Conservation (phyloP, 805 yeast species). For the Candida odintsovae region DNA sequence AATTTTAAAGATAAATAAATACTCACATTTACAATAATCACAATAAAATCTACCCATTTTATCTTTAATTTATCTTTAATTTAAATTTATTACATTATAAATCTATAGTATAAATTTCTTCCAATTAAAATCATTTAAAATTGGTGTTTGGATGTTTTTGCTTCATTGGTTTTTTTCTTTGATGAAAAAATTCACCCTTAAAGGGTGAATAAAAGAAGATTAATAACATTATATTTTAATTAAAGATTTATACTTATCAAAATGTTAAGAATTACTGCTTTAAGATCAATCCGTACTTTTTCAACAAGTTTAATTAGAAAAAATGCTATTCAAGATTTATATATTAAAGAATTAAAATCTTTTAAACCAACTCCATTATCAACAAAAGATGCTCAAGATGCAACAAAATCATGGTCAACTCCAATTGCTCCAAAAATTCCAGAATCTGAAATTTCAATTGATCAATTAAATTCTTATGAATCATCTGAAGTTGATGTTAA, state of each 20-base stretch:
- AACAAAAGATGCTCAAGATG: conserved; percentile 68
- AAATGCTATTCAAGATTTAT: conserved; percentile 76
- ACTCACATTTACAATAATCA: conserved; percentile 66
- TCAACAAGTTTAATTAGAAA: conserved; percentile 29
- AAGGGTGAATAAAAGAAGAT: too few species aligned
- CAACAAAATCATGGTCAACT: conserved; percentile 76
- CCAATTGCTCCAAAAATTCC: conserved; percentile 81
- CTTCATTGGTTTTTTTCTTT: background rate
- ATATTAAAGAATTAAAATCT: conserved; percentile 78
- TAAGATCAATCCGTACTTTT: conserved; percentile 28
- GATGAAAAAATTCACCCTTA: background rate
- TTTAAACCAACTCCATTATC: conserved; percentile 80
- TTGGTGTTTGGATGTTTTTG: background rate
- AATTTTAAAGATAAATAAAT: background rate
- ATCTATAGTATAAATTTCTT: background rate
- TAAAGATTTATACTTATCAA: background rate
- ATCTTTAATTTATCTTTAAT: background rate
- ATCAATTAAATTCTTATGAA: conserved; percentile 64
- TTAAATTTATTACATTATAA: background rate
- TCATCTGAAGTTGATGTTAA: conserved; percentile 69
- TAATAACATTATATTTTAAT: too few species aligned
- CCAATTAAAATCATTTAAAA: background rate
- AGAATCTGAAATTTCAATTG: conserved; percentile 59
- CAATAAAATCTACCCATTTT: conserved; percentile 71
- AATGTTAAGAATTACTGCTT: conserved; percentile 21